Conservation (phyloP, 73 alveolate genomes). For the Diophrys appendiculata region DNA sequence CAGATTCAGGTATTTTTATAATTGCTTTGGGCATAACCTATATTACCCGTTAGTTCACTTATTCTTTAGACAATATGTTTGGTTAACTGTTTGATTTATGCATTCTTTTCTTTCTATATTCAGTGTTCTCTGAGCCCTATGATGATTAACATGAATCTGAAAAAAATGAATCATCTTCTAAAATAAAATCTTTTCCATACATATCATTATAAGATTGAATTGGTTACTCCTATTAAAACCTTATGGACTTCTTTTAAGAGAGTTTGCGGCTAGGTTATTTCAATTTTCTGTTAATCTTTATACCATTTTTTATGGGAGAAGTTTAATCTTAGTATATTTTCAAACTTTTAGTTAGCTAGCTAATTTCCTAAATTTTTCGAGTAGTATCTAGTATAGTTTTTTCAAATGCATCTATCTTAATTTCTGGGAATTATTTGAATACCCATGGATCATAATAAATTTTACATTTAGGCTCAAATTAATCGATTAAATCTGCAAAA, state of each 20-base stretch:
- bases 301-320: not conserved
- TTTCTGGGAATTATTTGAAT: slow-evolving; percentile 45
- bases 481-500: slow-evolving; percentile 37
- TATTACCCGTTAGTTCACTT: no score
- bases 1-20: no score
- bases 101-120: no score
- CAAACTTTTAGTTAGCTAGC: slow-evolving; percentile 10
- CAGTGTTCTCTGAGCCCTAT: no score
- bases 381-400: slow-evolving; percentile 31
- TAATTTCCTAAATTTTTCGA: slow-evolving; percentile 9
- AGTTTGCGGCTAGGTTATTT: not conserved
- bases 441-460: slow-evolving; percentile 42
- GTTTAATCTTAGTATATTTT: slow-evolving; percentile 8
- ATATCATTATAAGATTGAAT: not conserved
- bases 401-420: slow-evolving; percentile 19
- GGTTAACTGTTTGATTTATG: no score
- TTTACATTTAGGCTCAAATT: slow-evolving; percentile 28
- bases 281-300: not conserved
- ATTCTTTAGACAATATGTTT: no score
- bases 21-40: no score
- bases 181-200: not conserved
- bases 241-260: not conserved
- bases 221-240: not conserved
- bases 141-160: no score
- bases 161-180: not conserved